Base-by-base conservation (phyloP, 2,329 filamentous ascomycete species). In the Calonectria honghensis region DNA sequence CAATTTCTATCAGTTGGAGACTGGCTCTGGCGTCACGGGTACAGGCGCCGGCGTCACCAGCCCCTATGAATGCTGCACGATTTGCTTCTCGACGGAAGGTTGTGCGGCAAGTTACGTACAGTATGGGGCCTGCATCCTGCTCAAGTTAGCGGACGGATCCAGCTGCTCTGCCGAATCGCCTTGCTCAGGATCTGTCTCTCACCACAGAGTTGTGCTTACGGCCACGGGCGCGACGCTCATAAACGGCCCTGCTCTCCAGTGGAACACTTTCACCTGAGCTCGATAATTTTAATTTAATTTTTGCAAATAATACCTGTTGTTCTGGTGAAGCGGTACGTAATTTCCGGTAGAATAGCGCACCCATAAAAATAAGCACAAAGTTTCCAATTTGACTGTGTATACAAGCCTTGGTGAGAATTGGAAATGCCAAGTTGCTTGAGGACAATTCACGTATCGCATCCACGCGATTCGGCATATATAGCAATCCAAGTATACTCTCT, bases 201-300 rank as follows among this genome's bases (percentile, higher is more conserved):
- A 7, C 41, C 2, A 4, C 41, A 2, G 11, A 2, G 1, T 9
- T 14, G 2, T 3, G 41, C 0, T 9, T 48, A 0, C 0, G 1
- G 20, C 2, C 6, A 3, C 2, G 3, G 10, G n/a, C n/a, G 0
- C 1, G 9, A 48, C 45, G n/a, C 7, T 48, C 10, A 48, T 48
- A 3, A 48, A 48, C 11, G 45, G 45, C 11, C 45, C 45, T 48
- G 20, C 45, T 24, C 45, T 48, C 45, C 45, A 48, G n/a, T 48
- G 45, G 45, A 48, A 48, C n/a, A 11, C 9, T 4, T 24, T 11
- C 6, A 5, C 4, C 10, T 48, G n/a, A 48, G 45, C 13, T 1
- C 4, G 10, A 48, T 24, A 48, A 24, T 48, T 1, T 24, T 48
- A 10, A 48, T 48, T 24, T 18, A 48, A 20, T 11, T 7, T 24